Base-by-base conservation (phyloP, 768 basidiomycete genomes). In the Suillus spraguei region DNA sequence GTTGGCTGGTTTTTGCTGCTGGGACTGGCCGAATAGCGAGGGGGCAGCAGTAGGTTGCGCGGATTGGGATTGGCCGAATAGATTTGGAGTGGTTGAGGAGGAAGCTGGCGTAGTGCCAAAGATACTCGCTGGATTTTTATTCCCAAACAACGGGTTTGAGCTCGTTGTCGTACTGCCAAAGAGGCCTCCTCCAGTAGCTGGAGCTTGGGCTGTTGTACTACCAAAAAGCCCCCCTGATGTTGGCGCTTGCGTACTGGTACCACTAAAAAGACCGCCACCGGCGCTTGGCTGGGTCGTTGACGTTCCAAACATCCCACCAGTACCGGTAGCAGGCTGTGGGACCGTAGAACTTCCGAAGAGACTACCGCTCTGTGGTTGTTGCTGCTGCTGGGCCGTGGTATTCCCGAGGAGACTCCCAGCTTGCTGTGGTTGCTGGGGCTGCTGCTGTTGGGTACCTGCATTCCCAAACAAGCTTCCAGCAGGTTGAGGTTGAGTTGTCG, bases 141-240 rank as follows among this genome's bases (percentile, higher is more conserved):
- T 75, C 16, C 78, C 80, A 53, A 82, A 82, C 35, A 79, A 63
- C 44, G 76, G 70, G 58, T 76, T 72, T 46, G 70, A 42, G 36
- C 55, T 68, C 46, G 73, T 53, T 41, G 63, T 65, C 2, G 72
- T 62, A 47, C n/a, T 59, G 17, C 76, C 76, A 64, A 76, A 78
- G 5, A 68, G 52, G 38, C 75, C 70, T 1, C 66, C 65, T n/a
- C 60, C 65, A 54, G 67, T 65, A 9, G 61, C 63, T 33, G 69
- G 72, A 39, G 66, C 28, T 32, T 61, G 62, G n/a, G 70, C 68
- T 17, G 63, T 49, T 6, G 69, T 67, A 54, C 47, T 63, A 16
- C 77, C 72, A 66, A 79, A 79, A 55, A 77, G 60, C 8, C 76
- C 70, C 6, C 56, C 39, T 13, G 72, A 70, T 20, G 73, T 65